Percentiles rank a stretch among this genome's conserved stretches.
Conservation (phyloP, 305 asterid genomes). For the Fraxinus paxiana region DNA sequence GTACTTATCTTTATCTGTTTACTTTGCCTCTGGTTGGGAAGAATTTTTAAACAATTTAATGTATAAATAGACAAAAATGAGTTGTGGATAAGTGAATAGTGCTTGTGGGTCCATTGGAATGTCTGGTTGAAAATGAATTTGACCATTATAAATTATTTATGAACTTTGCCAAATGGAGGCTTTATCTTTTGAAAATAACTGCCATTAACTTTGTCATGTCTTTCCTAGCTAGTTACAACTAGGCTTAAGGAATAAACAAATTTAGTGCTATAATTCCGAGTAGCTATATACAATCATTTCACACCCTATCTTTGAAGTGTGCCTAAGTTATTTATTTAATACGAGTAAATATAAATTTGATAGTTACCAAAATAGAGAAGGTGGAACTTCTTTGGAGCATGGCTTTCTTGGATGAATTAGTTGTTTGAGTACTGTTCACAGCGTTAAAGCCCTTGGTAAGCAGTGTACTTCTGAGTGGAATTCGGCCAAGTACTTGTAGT, state of each 20-base stretch:
- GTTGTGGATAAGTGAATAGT: not conserved
- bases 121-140: not conserved
- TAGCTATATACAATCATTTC: not conserved
- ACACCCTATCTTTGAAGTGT: not conserved
- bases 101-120: not conserved
- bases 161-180: not conserved
- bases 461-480: not conserved
- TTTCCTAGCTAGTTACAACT: not conserved
- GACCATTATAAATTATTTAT: not conserved
- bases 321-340: not conserved
- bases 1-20: not conserved
- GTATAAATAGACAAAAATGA: not conserved
- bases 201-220: not conserved
- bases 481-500: not conserved
- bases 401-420: not conserved
- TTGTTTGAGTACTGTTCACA: not conserved
- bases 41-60: not conserved
- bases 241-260: not conserved
- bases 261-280: not conserved
- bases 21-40: not conserved
- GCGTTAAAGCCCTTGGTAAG: not conserved
- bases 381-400: not conserved
- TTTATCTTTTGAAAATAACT: not conserved
- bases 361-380: not conserved
- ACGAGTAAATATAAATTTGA: not conserved